Conservation (phyloP, 2,329 filamentous ascomycete genomes). For the Saccharata proteae region DNA sequence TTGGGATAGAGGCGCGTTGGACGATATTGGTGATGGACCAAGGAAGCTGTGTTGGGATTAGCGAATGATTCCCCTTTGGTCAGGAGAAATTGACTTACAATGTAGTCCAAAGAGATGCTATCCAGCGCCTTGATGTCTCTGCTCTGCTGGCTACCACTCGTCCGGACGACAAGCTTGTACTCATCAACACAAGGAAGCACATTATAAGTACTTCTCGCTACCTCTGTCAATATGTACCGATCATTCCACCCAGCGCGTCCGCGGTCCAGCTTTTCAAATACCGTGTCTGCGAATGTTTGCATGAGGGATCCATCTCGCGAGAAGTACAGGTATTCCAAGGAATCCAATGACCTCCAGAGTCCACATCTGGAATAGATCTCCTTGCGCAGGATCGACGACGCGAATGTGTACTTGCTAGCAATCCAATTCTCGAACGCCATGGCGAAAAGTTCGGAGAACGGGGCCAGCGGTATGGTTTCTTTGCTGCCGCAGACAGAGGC, state of each 20-base stretch:
- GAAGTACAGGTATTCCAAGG: slow-evolving; percentile 62
- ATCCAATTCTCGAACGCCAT: slow-evolving; percentile 66
- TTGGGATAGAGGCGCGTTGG: slow-evolving; percentile 47
- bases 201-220: slow-evolving; percentile 60
- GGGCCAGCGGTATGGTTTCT: slow-evolving; percentile 37
- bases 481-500: slow-evolving; percentile 39
- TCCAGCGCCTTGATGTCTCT: slow-evolving; percentile 45
- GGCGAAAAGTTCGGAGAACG: slow-evolving; percentile 65
- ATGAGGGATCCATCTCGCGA: slow-evolving; percentile 61
- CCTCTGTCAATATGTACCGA: slow-evolving; percentile 65
- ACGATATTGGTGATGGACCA: slow-evolving; percentile 62
- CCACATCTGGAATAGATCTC: slow-evolving; percentile 59
- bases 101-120: slow-evolving; percentile 54
- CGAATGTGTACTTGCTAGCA: slow-evolving; percentile 57
- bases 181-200: slow-evolving; percentile 40
- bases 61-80: neutral
- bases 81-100: slow-evolving; percentile 41
- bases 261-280: slow-evolving; percentile 66
- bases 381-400: slow-evolving; percentile 52
- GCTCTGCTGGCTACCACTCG: slow-evolving; percentile 44
- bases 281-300: slow-evolving; percentile 49
- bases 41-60: slow-evolving; percentile 24
- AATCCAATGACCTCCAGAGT: slow-evolving; percentile 51
- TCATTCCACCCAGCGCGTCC: slow-evolving; percentile 58
- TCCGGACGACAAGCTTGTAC: slow-evolving; percentile 50